phyloP scores from a whole-genome alignment of 2,329 filamentous ascomycete species.

The Cytospora paraplurivora region DNA sequence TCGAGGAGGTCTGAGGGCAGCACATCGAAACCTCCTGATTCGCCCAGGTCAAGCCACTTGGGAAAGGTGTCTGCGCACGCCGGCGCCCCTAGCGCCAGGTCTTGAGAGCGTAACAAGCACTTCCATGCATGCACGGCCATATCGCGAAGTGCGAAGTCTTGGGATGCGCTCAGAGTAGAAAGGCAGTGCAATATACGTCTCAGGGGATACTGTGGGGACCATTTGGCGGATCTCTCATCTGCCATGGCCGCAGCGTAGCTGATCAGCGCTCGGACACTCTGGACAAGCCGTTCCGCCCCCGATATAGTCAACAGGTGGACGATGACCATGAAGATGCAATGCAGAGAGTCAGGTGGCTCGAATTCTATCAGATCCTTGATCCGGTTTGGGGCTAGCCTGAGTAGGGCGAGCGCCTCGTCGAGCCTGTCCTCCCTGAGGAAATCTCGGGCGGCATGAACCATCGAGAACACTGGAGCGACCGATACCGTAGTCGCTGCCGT shows the following conservation, averaged over 20 bases:
- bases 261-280: constrained; percentile 20
- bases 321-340: constrained; percentile 24
- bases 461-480: constrained; percentile 13
- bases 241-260: constrained; percentile 20
- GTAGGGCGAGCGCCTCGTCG: constrained; percentile 21
- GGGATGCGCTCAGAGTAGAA: constrained; percentile 9
- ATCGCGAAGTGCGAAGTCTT: constrained; percentile 19
- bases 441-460: constrained; percentile 21
- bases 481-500: constrained; percentile 2
- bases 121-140: constrained; percentile 22
- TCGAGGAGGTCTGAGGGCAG: constrained; percentile 18
- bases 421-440: constrained; percentile 22
- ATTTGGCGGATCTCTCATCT: constrained; percentile 13
- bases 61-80: constrained; percentile 15
- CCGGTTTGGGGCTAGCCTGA: constrained; percentile 17
- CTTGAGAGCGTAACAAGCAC: constrained; percentile 22
- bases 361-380: constrained; percentile 20
- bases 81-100: constrained; percentile 7
- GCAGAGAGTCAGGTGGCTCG: constrained; percentile 18
- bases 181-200: constrained; percentile 21
- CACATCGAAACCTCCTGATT: constrained; percentile 21
- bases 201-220: constrained; percentile 25
- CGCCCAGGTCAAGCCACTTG: constrained; percentile 27
- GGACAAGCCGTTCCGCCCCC: constrained; percentile 9
- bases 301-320: constrained; percentile 22